Conservation (phyloP, 2,329 filamentous ascomycete species). For the Talaromyces sp. region DNA sequence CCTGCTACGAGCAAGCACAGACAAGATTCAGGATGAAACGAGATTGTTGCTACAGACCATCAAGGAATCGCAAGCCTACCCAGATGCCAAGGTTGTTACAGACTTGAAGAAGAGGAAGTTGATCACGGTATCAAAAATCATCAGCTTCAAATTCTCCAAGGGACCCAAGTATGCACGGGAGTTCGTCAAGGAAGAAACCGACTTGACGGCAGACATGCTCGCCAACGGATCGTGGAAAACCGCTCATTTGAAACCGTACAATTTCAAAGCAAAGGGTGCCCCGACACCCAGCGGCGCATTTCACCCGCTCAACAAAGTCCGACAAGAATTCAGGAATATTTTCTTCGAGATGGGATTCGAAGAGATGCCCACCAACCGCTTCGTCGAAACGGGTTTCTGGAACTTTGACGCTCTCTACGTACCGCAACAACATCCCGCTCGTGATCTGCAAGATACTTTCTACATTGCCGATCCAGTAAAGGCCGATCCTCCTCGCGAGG, state of each 20-base stretch:
- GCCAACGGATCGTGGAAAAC: constrained; percentile 83
- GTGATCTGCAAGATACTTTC: constrained; percentile 96
- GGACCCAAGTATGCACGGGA: constrained; percentile 83
- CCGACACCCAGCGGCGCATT: constrained; percentile 45
- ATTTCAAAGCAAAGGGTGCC: constrained; percentile 65
- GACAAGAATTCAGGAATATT: constrained; percentile 91
- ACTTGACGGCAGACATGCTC: constrained; percentile 91
- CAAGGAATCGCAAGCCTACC: constrained; percentile 61
- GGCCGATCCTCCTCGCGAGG: constrained; percentile 62
- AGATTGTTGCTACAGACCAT: constrained; percentile 70
- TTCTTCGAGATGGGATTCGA: constrained; percentile 99
- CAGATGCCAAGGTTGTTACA: constrained; percentile 68
- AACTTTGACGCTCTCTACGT: constrained; percentile 98
- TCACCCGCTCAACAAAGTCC: constrained; percentile 78
- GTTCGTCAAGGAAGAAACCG: constrained; percentile 88
- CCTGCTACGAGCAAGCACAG: constrained; percentile 51
- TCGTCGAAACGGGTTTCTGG: constrained; percentile 97
- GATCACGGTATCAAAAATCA: constrained; percentile 73
- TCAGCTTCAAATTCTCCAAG: constrained; percentile 78
- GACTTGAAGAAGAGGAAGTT: constrained; percentile 93
- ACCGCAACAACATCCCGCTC: constrained; percentile 93
- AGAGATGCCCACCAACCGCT: constrained; percentile 93
- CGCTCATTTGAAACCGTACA: constrained; percentile 79
- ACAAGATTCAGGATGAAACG: constrained; percentile 75
- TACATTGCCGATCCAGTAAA: constrained; percentile 85